Evolutionary conservation across 2,329 filamentous ascomycete genomes (phyloP), one percentile per base, ranked within the genome.

Genomic region (Botryotinia calthae): DNA sequence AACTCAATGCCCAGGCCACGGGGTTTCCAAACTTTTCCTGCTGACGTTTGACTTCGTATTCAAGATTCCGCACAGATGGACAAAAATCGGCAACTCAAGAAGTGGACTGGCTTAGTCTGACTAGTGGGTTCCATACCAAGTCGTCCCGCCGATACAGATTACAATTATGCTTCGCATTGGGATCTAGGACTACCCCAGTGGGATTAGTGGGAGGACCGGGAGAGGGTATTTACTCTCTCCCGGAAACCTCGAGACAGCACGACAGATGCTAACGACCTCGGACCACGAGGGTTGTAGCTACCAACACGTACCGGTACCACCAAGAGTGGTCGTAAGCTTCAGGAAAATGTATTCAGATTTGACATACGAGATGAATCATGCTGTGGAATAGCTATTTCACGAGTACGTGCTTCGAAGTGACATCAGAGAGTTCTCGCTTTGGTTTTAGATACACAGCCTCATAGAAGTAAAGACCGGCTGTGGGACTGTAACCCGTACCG

Each of bases 281-380:
- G 66, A 69, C 66, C 37, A 59, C 51, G 66, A 69, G 51, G 28
- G n/a, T 20, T 34, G 34, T 37, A 28, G 44, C 44, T 40, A 66
- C 25, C 28, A 56, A 54, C 22, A 42, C 46, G 34, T 44, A 44
- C 37, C 37, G 37, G 54, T 69, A n/a, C 20, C 22, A 69, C 34
- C 22, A 51, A 71, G 48, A 66, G 58, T 63, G 44, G 31, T 71
- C 31, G 56, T 56, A 64, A 71, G 44, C 67, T 40, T n/a, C 28
- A 54, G 25, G 28, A 59, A 64, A 54, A 59, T 67, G 62, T 48
- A n/a, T 67, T 25, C 18, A 67, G 28, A 56, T 44, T 42, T 40
- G 59, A 22, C n/a, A 37, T 28, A 67, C 28, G 70, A 56, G 70
- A 31, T 28, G 28, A 59, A 54, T 48, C n/a, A 67, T 67, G 62